Conservation (phyloP, 352 stramenopile genomes). For the Elongisporangium undulatum region DNA sequence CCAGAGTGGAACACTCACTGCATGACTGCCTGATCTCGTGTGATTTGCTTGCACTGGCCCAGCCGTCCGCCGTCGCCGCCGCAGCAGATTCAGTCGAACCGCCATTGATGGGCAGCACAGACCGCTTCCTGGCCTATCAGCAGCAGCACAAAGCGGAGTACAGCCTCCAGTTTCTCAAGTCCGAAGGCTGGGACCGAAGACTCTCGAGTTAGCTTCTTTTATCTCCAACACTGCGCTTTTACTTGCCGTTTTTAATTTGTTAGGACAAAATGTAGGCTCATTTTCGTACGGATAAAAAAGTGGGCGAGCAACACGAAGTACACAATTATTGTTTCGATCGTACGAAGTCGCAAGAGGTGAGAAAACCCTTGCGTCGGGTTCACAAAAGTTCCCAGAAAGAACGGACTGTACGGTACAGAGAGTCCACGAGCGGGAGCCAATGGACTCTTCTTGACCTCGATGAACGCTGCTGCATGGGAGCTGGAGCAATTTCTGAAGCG, state of each 20-base stretch:
- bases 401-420: neutral
- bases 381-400: neutral
- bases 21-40: neutral
- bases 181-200: conserved; percentile 29
- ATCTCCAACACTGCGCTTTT: neutral
- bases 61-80: neutral
- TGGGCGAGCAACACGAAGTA: neutral
- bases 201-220: conserved; percentile 12
- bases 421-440: neutral
- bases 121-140: conserved; percentile 67
- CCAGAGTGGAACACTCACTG: neutral
- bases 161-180: conserved; percentile 48
- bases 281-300: neutral
- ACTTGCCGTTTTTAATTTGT: neutral
- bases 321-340: neutral
- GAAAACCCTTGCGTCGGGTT: neutral
- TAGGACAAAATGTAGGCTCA: neutral
- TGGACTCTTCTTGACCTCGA: neutral
- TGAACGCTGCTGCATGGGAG: neutral
- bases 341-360: neutral
- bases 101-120: conserved; percentile 3
- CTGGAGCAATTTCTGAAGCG: neutral
- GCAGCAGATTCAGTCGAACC: conserved; percentile 2
- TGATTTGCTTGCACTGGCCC: neutral
- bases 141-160: conserved; percentile 50